Conservation (phyloP, 1,284 basidiomycete species). For the Austroboletus olivaceoglutinosus region DNA sequence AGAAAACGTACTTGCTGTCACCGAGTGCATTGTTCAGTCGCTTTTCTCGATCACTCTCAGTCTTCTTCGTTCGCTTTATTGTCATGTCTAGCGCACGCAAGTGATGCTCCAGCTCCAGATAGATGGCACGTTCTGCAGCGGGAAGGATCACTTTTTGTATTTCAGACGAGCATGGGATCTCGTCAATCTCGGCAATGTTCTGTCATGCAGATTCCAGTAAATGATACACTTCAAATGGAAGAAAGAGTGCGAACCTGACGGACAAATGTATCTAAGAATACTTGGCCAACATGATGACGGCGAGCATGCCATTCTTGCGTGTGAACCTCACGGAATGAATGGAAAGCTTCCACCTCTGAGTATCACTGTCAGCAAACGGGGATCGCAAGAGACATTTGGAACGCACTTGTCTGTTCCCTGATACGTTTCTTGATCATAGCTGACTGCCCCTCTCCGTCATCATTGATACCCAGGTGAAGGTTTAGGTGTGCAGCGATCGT, state of each 20-base stretch:
- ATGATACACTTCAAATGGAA: not conserved
- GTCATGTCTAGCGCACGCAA: constrained; percentile 87
- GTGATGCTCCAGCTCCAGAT: constrained; percentile 94
- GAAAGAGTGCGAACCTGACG: constrained; percentile 60
- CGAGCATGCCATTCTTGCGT: constrained; percentile 90
- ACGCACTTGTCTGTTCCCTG: constrained; percentile 78
- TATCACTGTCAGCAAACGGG: constrained; percentile 3
- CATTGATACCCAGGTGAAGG: constrained; percentile 86
- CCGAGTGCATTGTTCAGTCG: constrained; percentile 85
- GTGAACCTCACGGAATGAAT: constrained; percentile 94
- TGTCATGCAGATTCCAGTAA: constrained; percentile 36
- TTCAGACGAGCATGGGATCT: constrained; percentile 79
- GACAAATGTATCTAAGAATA: constrained; percentile 81
- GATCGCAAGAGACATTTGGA: not conserved
- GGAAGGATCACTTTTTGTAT: constrained; percentile 74
- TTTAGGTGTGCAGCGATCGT: constrained; percentile 86
- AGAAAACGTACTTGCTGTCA: constrained; percentile 71
- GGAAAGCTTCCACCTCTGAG: constrained; percentile 88
- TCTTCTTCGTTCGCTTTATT: constrained; percentile 81
- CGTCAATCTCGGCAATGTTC: constrained; percentile 96
- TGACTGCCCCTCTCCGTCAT: constrained; percentile 81
- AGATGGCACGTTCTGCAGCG: constrained; percentile 92
- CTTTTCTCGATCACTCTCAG: constrained; percentile 87
- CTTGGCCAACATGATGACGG: constrained; percentile 80
- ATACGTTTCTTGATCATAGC: constrained; percentile 75